A percentile compares a stretch with the other conserved stretches of the same genome.
phyloP scores from a whole-genome alignment of 75 land plant species.

The Selaginella moellendorffii region DNA sequence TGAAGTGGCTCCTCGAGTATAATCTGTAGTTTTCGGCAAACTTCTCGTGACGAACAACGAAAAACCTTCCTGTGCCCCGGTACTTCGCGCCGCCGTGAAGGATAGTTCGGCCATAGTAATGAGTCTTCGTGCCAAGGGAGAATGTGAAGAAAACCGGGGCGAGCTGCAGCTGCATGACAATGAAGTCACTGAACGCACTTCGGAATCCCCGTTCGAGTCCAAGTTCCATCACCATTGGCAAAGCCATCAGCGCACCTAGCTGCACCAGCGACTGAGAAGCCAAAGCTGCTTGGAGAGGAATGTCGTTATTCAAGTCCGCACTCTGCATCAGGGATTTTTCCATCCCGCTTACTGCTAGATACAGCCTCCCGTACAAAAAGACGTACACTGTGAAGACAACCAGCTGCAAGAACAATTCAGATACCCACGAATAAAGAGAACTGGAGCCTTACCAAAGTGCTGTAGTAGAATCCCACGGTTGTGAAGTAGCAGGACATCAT shows the following conservation, averaged over 20 bases:
- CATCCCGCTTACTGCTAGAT: conserved; percentile 88
- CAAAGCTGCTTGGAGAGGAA: conserved; percentile 63
- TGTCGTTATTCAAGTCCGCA: conserved; percentile 35
- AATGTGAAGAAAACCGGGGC: conserved; percentile 97
- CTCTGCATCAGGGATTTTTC: conserved; percentile 36
- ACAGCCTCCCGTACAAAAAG: conserved; percentile 84
- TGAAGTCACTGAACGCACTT: conserved; percentile 80
- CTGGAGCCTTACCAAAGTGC: conserved; percentile 2
- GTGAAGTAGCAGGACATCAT: conserved; percentile 10
- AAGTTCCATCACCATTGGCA: conserved; percentile 98
- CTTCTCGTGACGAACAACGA: conserved; percentile 89
- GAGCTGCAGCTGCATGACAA: conserved; percentile 87
- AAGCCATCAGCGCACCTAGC: conserved; percentile 77
- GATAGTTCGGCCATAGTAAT: conserved; percentile 88
- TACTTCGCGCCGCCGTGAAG: conserved; percentile 96
- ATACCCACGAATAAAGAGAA: not conserved
- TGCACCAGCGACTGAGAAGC: conserved; percentile 98
- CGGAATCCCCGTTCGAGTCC: conserved; percentile 90
- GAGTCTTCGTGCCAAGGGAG: conserved; percentile 87
- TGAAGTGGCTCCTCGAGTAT: conserved; percentile 94
- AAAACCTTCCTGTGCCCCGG: conserved; percentile 77
- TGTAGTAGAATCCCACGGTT: not conserved
- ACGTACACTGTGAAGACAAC: conserved; percentile 88
- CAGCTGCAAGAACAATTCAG: conserved; percentile 35
- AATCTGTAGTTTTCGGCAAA: conserved; percentile 94